phyloP scores from a whole-genome alignment of 768 basidiomycete species.

The Naganishia vishniacii region DNA sequence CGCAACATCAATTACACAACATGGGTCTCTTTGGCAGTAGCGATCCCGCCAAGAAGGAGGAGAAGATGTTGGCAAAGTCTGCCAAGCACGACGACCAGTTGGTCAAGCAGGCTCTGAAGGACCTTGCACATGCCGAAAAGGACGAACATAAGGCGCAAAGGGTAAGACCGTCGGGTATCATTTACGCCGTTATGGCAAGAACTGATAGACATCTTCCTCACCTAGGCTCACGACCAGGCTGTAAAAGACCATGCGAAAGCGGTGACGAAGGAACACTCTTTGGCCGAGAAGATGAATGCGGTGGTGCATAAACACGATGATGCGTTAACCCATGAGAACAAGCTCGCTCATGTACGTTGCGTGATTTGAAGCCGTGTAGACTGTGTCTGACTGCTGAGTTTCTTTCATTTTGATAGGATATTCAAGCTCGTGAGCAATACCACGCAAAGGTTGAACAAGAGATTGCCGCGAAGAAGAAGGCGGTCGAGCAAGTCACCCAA shows the following conservation, averaged over 20 bases:
- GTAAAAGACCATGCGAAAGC: constrained; percentile 54
- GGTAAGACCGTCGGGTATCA: constrained; percentile 44
- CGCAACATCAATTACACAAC: background rate
- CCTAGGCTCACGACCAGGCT: constrained; percentile 54
- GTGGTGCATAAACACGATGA: constrained; percentile 57
- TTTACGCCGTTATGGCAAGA: constrained; percentile 1
- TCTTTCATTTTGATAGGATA: constrained; percentile 22
- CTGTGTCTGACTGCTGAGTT: background rate
- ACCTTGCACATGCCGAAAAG: constrained; percentile 57
- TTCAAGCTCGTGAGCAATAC: constrained; percentile 20
- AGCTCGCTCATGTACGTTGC: constrained; percentile 22
- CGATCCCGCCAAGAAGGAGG: constrained; percentile 38
- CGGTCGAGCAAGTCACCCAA: constrained; percentile 25
- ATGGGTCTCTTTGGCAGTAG: constrained; percentile 42
- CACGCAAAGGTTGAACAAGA: constrained; percentile 22
- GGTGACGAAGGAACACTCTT: constrained; percentile 55
- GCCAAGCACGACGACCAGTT: constrained; percentile 55
- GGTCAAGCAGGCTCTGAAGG: constrained; percentile 57
- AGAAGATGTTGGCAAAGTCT: constrained; percentile 49
- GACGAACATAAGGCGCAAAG: constrained; percentile 55
- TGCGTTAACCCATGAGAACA: constrained; percentile 44
- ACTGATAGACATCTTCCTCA: constrained; percentile 7
- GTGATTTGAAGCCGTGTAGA: background rate
- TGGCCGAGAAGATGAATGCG: constrained; percentile 55
- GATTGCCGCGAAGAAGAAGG: constrained; percentile 27